Evolutionary conservation across 352 stramenopile genomes (phyloP), one percentile per base, ranked within the genome.

Genomic region (Phytophthora parvispora): DNA sequence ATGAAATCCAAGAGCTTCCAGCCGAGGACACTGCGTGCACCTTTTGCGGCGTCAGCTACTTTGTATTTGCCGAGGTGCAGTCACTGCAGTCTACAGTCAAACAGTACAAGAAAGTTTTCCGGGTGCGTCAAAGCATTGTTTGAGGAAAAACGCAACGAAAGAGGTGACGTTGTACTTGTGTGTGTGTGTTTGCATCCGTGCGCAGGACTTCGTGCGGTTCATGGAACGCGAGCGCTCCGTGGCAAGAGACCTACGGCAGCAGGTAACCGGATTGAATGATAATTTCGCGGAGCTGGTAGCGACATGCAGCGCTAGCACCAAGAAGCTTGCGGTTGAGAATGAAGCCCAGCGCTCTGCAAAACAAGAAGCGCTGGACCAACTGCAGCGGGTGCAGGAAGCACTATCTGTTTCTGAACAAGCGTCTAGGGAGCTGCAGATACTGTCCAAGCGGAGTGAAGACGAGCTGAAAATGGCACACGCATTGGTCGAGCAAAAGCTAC

Each of bases 1-100:
- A 66, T 34, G 84, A 86, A 48, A 93, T 96, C 57, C 87, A 94
- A 60, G 54, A 90, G 68, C 77, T 96, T 61, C 25, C 71, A 25
- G 60, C 63, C 1, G 87, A 91, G 45, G 89, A 96, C 59, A 96
- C 89, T 6, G 89, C 87, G 1, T 96, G 87, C 67, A 94, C 84
- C 8, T 94, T 94, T 64, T 96, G 87, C 64, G 87, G 89, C 6
- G 89, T 96, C 31, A 94, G 87, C 67, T 96, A 94, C 53, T 96
- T 96, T 58, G 84, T 95, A 8, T 94, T 96, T 68, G 84, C 86
- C 28, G 89, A 96, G 60, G 86, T 96, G 49, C 85, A 94, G 54
- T 72, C 87, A 28, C 73, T 94, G n/a, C 84, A 94, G 66, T 69
- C 69, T 15, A 91, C 74, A 3, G 81, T 86, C 38, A 90, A 91